phyloP scores from a whole-genome alignment of 768 basidiomycete genomes.

The Leucosporidium scottii region DNA sequence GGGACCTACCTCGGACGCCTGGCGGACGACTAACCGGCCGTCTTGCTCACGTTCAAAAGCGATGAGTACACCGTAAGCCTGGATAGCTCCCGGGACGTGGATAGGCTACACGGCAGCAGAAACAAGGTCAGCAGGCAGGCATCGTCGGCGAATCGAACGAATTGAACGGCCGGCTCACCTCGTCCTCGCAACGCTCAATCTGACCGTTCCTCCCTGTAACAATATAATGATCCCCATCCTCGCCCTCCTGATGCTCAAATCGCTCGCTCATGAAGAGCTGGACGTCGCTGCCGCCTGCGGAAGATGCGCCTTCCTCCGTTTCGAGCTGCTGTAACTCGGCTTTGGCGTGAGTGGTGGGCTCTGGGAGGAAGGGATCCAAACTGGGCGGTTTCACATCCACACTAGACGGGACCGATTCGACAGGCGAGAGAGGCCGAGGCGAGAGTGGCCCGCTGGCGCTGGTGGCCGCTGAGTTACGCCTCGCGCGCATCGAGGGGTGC shows the following conservation, averaged over 20 bases:
- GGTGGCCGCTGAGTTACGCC: background rate
- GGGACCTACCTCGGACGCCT: constrained; percentile 65
- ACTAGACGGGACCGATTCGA: too few species aligned
- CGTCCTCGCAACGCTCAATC: constrained; percentile 64
- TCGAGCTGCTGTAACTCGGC: background rate
- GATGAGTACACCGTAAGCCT: constrained; percentile 74
- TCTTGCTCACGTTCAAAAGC: constrained; percentile 59
- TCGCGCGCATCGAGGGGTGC: background rate
- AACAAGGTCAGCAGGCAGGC: background rate
- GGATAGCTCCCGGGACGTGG: constrained; percentile 69
- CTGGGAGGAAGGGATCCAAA: too few species aligned
- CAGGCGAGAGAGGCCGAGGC: background rate
- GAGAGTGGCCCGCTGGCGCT: background rate
- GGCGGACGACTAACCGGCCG: constrained; percentile 56
- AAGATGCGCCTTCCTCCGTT: background rate
- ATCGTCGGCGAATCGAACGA: too few species aligned
- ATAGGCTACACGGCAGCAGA: constrained; percentile 54
- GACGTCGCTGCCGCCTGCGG: background rate
- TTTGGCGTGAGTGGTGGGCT: background rate
- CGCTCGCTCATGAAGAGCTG: constrained; percentile 51
- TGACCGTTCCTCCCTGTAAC: constrained; percentile 59
- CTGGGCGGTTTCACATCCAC: too few species aligned
- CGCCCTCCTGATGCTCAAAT: constrained; percentile 60
- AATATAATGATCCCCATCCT: constrained; percentile 63
- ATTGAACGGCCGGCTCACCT: constrained; percentile 46